Evolutionary conservation across 768 basidiomycete genomes (phyloP).

Genomic region (Rhizopogon roseolus): DNA sequence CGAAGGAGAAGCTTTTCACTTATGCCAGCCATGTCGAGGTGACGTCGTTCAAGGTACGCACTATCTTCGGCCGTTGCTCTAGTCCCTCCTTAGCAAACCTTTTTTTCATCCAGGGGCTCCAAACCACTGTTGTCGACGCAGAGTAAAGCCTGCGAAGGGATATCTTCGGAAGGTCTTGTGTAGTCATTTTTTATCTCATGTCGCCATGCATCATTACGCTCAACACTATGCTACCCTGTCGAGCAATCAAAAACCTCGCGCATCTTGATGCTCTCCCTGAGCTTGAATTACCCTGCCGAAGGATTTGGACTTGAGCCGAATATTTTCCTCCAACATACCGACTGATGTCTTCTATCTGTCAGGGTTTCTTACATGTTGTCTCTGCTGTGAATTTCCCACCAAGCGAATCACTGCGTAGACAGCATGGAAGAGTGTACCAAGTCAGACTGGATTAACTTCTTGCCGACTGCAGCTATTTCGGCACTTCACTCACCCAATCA

Average conservation of each 20-base stretch:
- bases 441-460: too few relatives aligned
- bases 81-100: conserved; percentile 6
- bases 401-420: too few relatives aligned
- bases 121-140: conserved; percentile 78
- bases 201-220: background rate
- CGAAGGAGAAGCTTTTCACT: conserved; percentile 96
- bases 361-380: background rate
- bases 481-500: too few relatives aligned
- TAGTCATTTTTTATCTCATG: background rate
- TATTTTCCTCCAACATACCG: too few relatives aligned
- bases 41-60: conserved; percentile 75
- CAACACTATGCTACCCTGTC: background rate
- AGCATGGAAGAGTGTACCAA: too few relatives aligned
- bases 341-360: too few relatives aligned
- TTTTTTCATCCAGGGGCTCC: conserved; percentile 56
- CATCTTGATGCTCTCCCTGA: background rate
- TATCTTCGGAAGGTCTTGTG: background rate
- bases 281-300: background rate
- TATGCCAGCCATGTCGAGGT: conserved; percentile 83
- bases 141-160: conserved; percentile 41
- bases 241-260: background rate
- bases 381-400: too few relatives aligned
- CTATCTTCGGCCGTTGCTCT: background rate
- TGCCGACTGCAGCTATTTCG: too few relatives aligned
- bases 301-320: too few relatives aligned